Evolutionary conservation across 805 yeast genomes (phyloP).

Genomic region (Suhomyces faveliae): DNA sequence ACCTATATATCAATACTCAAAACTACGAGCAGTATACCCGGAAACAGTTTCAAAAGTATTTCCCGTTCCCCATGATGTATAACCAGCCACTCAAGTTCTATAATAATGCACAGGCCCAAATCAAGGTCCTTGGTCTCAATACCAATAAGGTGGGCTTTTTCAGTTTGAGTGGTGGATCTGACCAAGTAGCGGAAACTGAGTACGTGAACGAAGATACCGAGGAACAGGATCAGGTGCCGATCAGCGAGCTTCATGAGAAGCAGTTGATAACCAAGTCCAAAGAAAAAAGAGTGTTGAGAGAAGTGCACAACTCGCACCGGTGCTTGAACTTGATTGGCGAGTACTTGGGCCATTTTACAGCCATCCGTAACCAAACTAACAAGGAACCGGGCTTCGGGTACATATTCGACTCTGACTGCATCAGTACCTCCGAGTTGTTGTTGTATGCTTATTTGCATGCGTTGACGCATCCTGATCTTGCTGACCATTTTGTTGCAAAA

Average conservation of each 20-base stretch:
- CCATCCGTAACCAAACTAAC: constrained; percentile 15
- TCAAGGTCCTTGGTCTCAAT: constrained; percentile 30
- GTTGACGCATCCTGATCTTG: constrained; percentile 31
- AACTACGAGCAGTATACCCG: constrained; percentile 65
- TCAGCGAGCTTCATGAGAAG: constrained; percentile 40
- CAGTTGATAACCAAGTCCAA: constrained; percentile 35
- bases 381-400: constrained; percentile 14
- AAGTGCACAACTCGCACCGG: constrained; percentile 31
- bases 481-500: constrained; percentile 40
- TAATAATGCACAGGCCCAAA: constrained; percentile 34
- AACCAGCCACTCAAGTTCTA: constrained; percentile 55
- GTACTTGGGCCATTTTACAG: constrained; percentile 18
- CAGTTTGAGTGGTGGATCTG: constrained; percentile 15
- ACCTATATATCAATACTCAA: constrained; percentile 50
- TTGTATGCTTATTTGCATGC: constrained; percentile 39
- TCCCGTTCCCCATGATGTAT: constrained; percentile 77
- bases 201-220: constrained; percentile 22
- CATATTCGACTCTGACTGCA: constrained; percentile 10
- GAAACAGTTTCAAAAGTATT: constrained; percentile 47
- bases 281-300: constrained; percentile 27
- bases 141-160: constrained; percentile 29
- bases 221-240: constrained; percentile 24
- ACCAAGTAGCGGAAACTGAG: constrained; percentile 25
- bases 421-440: constrained; percentile 34
- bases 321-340: constrained; percentile 28